Evolutionary conservation across 2,329 filamentous ascomycete species (phyloP).

Genomic region (Hypoxylon sp.): DNA sequence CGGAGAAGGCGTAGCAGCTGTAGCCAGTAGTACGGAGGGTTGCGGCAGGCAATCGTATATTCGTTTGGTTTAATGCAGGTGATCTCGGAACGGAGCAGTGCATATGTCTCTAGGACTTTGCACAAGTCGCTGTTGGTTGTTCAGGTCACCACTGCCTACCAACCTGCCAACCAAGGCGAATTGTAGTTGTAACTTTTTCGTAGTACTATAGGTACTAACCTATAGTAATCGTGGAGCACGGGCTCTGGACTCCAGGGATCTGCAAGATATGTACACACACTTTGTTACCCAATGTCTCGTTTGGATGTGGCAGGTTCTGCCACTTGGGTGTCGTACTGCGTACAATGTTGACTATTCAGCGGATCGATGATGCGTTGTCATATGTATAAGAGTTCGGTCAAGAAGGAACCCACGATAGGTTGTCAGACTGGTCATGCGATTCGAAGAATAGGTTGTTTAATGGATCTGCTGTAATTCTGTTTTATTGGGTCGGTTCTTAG

Average conservation of each 20-base stretch:
- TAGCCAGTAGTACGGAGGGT: conserved; percentile 42
- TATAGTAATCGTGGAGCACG: conserved; percentile 30
- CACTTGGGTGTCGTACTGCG: conserved; percentile 21
- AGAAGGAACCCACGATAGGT: conserved; percentile 40
- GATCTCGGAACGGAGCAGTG: conserved; percentile 40
- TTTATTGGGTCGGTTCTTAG: conserved; percentile 33
- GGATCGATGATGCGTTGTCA: conserved; percentile 52
- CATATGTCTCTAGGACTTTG: conserved; percentile 42
- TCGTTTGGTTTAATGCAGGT: conserved; percentile 34
- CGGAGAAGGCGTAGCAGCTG: conserved; percentile 42
- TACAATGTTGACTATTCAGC: conserved; percentile 26
- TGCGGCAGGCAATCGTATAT: conserved; percentile 39
- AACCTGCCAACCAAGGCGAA: conserved; percentile 14
- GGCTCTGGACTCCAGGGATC: conserved; percentile 25
- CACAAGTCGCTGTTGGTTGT: conserved; percentile 24
- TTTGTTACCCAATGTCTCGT: conserved; percentile 13
- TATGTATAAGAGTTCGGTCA: conserved; percentile 48
- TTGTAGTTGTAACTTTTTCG: conserved; percentile 24
- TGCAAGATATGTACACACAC: conserved; percentile 29
- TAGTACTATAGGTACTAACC: conserved; percentile 25
- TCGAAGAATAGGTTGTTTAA: conserved; percentile 40
- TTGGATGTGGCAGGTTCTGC: conserved; percentile 16
- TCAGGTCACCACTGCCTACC: conserved; percentile 10
- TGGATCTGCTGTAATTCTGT: conserved; percentile 32
- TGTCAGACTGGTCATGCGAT: conserved; percentile 41